Percentiles rank a stretch among this genome's conserved stretches.
Evolutionary conservation across 352 stramenopile genomes (phyloP).

Genomic region (Thalassiosira mediterranea): DNA sequence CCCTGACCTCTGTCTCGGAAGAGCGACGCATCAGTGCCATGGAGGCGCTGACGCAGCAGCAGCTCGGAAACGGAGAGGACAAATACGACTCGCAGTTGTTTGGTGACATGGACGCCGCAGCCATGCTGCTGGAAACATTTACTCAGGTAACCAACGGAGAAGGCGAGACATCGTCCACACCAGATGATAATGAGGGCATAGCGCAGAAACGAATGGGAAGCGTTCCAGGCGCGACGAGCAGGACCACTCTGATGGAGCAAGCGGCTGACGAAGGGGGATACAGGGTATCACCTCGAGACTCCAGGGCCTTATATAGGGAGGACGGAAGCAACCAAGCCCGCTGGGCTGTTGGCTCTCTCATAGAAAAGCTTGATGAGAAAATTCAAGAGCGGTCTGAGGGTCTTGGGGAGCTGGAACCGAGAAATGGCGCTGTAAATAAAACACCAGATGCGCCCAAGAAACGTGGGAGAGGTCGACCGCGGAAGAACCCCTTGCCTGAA

Average conservation of each 20-base stretch:
- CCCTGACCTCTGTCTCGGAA: conserved; percentile 40
- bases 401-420: neutral
- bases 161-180: neutral
- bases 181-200: conserved; percentile 7
- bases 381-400: conserved; percentile 46
- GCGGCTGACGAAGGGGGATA: conserved; percentile 38
- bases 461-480: conserved; percentile 27
- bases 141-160: conserved; percentile 10
- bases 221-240: conserved; percentile 43
- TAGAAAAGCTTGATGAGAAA: conserved; percentile 50
- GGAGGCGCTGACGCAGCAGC: conserved; percentile 35
- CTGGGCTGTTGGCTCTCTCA: conserved; percentile 47
- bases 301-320: conserved; percentile 35
- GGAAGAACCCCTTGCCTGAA: conserved; percentile 30
- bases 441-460: conserved; percentile 26
- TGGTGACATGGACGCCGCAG: conserved; percentile 49
- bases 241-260: conserved; percentile 27
- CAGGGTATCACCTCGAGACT: conserved; percentile 26
- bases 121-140: conserved; percentile 52
- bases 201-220: conserved; percentile 46
- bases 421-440: neutral
- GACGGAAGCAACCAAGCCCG: conserved; percentile 25
- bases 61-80: conserved; percentile 7
- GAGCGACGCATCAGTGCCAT: conserved; percentile 43
- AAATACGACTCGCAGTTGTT: conserved; percentile 30